These are phyloP conservation scores for Rhizomucor pusillus DNA, from an alignment of 371 early-diverging fungal genomes.

Conservation along the genomic window DNA sequence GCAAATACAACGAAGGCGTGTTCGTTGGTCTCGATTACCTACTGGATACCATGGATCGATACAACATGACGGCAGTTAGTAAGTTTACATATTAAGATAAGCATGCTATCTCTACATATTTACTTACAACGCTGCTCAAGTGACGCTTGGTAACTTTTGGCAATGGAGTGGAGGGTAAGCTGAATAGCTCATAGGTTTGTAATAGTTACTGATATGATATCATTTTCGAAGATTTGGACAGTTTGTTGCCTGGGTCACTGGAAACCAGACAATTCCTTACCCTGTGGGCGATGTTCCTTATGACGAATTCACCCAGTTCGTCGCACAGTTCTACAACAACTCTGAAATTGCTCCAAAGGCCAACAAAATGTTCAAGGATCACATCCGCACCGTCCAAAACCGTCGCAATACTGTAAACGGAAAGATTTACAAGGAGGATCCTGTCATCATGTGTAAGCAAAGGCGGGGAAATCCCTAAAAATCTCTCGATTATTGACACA, in stretches of 20 bases:
- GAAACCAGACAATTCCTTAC: conserved; percentile 41
- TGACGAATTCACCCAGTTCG: conserved; percentile 22
- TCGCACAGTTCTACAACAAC: conserved; percentile 44
- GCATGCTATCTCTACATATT: too few species aligned
- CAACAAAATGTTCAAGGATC: conserved; percentile 31
- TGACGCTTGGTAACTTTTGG: conserved; percentile 59
- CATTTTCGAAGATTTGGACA: conserved; percentile 38
- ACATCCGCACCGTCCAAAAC: conserved; percentile 29
- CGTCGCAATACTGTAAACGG: conserved; percentile 37
- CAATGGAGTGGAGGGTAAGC: conserved; percentile 63
- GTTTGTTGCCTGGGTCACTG: conserved; percentile 53
- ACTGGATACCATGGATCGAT: conserved; percentile 42
- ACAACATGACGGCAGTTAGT: conserved; percentile 53
- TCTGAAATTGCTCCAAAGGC: conserved; percentile 9
- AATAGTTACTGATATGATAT: neutral
- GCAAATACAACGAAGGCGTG: conserved; percentile 51
- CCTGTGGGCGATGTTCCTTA: conserved; percentile 26
- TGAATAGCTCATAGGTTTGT: neutral
- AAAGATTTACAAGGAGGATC: conserved; percentile 35
- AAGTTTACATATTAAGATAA: conserved; percentile 15
- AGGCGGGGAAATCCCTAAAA: neutral
- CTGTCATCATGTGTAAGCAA: conserved; percentile 36
- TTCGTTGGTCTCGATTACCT: conserved; percentile 54
- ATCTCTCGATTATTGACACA: neutral
- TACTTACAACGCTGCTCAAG: conserved; percentile 11